Percentiles rank a stretch among this genome's conserved stretches.
Evolutionary conservation across 2,329 filamentous ascomycete species (phyloP).

Genomic region (Cladosporium colombiae): DNA sequence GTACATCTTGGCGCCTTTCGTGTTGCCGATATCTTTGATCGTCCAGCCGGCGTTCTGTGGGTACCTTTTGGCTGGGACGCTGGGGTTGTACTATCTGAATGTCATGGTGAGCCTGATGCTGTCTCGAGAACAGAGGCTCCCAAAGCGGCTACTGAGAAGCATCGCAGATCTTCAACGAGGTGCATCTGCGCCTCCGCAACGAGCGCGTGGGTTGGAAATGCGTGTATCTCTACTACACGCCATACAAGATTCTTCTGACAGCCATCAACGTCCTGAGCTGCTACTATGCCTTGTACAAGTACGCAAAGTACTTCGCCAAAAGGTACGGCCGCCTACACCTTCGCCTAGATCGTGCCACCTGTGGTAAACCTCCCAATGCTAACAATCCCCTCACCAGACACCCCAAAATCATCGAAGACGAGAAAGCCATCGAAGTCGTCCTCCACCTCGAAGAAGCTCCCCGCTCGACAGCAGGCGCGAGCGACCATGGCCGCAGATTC

Average conservation of each 20-base stretch:
- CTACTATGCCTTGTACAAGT: constrained; percentile 37
- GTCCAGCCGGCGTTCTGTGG: constrained; percentile 45
- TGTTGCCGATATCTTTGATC: constrained; percentile 49
- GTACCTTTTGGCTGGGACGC: constrained; percentile 41
- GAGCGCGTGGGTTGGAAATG: constrained; percentile 45
- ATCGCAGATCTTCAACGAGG: constrained; percentile 48
- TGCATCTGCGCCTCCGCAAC: constrained; percentile 49
- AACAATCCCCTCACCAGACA: constrained; percentile 34
- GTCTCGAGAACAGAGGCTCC: too few relatives aligned
- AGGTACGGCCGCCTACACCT: neutral
- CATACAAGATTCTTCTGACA: constrained; percentile 48
- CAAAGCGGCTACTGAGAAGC: too few relatives aligned
- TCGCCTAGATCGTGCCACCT: too few relatives aligned
- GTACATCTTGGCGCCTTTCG: constrained; percentile 48
- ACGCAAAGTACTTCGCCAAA: constrained; percentile 6
- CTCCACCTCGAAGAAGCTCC: neutral
- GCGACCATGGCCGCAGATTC: neutral
- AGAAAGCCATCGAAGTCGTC: constrained; percentile 32
- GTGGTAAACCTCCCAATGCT: constrained; percentile 28
- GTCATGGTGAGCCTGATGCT: constrained; percentile 34
- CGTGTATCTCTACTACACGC: constrained; percentile 46
- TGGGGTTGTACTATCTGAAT: constrained; percentile 43
- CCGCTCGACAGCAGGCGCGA: constrained; percentile 30
- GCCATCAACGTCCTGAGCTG: constrained; percentile 44
- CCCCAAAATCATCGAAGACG: constrained; percentile 52